Evolutionary conservation across 78 protist species (phyloP), one percentile per base, ranked within the genome.

Genomic region (Dictyostelium capitatum): DNA sequence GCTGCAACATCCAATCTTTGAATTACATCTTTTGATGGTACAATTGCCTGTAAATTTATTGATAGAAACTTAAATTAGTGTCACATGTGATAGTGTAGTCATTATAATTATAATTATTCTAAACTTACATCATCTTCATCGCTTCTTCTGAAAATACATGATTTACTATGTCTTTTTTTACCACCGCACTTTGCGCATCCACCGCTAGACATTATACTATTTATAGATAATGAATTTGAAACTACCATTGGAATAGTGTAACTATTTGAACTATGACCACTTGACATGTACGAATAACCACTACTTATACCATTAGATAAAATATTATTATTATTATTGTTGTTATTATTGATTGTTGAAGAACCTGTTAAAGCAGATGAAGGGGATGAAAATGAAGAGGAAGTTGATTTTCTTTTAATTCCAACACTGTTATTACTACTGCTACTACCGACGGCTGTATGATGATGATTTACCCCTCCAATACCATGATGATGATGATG

Each of bases 1-100:
- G 92, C 82, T 10, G 82, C 47, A 12, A 87, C 84, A 77, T 87
- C 92, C 50, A 87, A 67, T 87, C 83, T 87, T 87, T 87, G 92
- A 47, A 87, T 87, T 11, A 87, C 67, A 87, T 87, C 92, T 54
- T 87, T 87, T 65, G 73, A 65, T 28, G 73, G 73, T 30, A 65
- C 73, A 30, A 65, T 65, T 30, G 73, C 73, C 73, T 65, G 28
- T 51, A 10, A 67, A 64, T 28, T 37, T 12, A 6, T 32, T 43
- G 20, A 9, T 20, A 25, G 19, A 25, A n/a, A n/a, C n/a, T n/a
- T 1, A 72, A 20, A 72, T 37, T 37, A 37, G 43, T 37, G 2
- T 2, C 43, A 37, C 43, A 37, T 37, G 43, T 37, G 43, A 1
- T 59, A 3, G 69, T 23, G 10, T 19, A 57, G 62, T 3, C 3